Evolutionary conservation across 2,329 filamentous ascomycete genomes (phyloP), one percentile per base, ranked within the genome.

Genomic region (Knufia petricola): DNA sequence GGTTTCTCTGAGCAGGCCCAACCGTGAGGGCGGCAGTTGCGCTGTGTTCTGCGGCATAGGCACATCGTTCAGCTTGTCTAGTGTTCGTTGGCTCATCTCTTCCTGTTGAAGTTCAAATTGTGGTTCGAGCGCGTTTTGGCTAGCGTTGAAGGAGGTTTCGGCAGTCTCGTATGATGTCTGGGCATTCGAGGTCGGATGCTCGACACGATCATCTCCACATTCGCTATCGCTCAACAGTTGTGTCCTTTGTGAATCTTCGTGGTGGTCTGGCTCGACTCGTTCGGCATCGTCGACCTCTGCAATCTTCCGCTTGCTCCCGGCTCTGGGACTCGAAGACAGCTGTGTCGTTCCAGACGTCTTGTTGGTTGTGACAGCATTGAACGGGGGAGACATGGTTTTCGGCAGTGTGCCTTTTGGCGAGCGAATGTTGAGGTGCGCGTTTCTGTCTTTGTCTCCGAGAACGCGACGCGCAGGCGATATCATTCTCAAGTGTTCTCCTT

Each of bases 101-200:
- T 59, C 57, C 19, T 50, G 46, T 15, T 40, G 56, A 4, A 59
- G 55, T 37, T 53, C 48, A 36, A 59, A 59, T 28, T 58, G 50
- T 21, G 50, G 31, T 44, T 59, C 57, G 23, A 57, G 23, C 21
- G 47, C 39, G n/a, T 41, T 50, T 39, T 59, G 57, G 6, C 55
- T 55, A 6, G 44, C 51, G 19, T 45, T 41, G 34, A 58, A 57
- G 1, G 55, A 57, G 10, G 54, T 51, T 24, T 43, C 36, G 6
- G 41, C 19, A 3, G 55, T 57, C 30, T 49, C 44, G 4, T 50
- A 46, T 1, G 53, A 53, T 3, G 50, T 45, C 24, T 50, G 52
- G 15, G 43, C 37, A 30, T 41, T 48, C 9, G 38, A 43, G 34
- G 32, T 48, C 10, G 54, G 50, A 4, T 32, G 42, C 1, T 46